phyloP scores from a whole-genome alignment of 768 basidiomycete genomes.

The Boletus rufocinnamomeus region DNA sequence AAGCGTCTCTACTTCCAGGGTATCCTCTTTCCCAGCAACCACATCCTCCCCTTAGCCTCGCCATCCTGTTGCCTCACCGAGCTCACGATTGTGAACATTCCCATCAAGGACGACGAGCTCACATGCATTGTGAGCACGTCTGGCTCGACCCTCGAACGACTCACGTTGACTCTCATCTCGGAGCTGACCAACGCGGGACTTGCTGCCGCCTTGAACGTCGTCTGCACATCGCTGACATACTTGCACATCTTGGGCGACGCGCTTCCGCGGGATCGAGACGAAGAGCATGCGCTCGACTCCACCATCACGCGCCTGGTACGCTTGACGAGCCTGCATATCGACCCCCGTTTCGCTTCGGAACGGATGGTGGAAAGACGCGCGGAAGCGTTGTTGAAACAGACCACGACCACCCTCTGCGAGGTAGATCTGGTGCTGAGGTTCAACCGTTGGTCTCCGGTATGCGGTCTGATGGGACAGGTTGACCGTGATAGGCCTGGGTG shows the following conservation, averaged over 20 bases:
- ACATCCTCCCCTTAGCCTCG: background rate
- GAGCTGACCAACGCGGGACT: slow-evolving; percentile 5
- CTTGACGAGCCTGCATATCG: background rate
- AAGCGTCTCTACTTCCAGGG: background rate
- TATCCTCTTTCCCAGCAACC: background rate
- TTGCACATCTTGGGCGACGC: too few species aligned
- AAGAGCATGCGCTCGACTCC: slow-evolving; percentile 11
- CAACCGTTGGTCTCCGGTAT: too few species aligned
- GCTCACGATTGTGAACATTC: background rate
- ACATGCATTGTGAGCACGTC: background rate
- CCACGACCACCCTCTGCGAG: background rate
- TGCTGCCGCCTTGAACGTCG: too few species aligned
- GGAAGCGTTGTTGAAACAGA: background rate
- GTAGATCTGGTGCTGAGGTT: background rate
- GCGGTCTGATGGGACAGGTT: too few species aligned
- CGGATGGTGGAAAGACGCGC: slow-evolving; percentile 8
- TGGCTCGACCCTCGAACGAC: slow-evolving; percentile 7
- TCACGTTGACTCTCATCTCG: background rate
- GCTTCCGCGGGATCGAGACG: background rate
- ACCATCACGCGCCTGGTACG: slow-evolving; percentile 3
- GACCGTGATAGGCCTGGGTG: too few species aligned
- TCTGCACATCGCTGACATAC: too few species aligned
- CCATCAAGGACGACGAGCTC: slow-evolving; percentile 11
- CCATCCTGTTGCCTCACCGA: background rate
- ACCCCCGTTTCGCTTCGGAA: background rate